Percentiles rank a stretch among this genome's conserved stretches.
phyloP scores from a whole-genome alignment of 2,329 filamentous ascomycete species.

The Fusarium guadeloupense region DNA sequence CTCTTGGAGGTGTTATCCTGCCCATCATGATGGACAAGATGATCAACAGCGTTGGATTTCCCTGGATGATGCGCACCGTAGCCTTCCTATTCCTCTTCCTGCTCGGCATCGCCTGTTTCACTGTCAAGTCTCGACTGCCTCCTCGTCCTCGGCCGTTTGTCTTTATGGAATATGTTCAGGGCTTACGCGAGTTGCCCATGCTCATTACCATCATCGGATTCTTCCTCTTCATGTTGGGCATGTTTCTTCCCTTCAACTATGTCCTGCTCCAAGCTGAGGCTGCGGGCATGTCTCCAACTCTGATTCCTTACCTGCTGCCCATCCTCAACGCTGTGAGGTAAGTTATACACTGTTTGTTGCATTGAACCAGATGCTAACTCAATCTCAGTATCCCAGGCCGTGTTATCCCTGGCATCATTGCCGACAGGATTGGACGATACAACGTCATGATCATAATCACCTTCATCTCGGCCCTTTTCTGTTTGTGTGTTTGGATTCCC shows the following conservation, averaged over 20 bases:
- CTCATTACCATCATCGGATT: constrained; percentile 54
- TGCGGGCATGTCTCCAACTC: constrained; percentile 52
- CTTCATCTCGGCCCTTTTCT: constrained; percentile 57
- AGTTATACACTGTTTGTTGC: constrained; percentile 19
- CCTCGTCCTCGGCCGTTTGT: constrained; percentile 57
- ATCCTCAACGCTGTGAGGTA: constrained; percentile 67
- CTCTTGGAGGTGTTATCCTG: constrained; percentile 65
- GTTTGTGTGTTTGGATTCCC: constrained; percentile 59
- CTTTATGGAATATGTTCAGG: constrained; percentile 56
- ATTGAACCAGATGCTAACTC: constrained; percentile 14
- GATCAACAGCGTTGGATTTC: constrained; percentile 56
- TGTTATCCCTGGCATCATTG: constrained; percentile 60
- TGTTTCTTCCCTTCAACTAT: constrained; percentile 65
- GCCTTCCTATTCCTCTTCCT: constrained; percentile 56
- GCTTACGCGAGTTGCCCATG: constrained; percentile 58
- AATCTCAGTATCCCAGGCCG: constrained; percentile 58
- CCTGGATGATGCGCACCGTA: constrained; percentile 59
- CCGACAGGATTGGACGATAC: constrained; percentile 57
- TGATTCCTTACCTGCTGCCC: constrained; percentile 59
- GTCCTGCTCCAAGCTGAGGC: constrained; percentile 58
- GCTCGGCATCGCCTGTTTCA: constrained; percentile 48
- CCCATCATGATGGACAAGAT: constrained; percentile 69
- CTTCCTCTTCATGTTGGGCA: constrained; percentile 66
- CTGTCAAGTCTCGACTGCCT: constrained; percentile 51
- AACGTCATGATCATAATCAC: constrained; percentile 63